Conservation (phyloP, 1,139 yeast genomes). For the Protomyces inundatus region DNA sequence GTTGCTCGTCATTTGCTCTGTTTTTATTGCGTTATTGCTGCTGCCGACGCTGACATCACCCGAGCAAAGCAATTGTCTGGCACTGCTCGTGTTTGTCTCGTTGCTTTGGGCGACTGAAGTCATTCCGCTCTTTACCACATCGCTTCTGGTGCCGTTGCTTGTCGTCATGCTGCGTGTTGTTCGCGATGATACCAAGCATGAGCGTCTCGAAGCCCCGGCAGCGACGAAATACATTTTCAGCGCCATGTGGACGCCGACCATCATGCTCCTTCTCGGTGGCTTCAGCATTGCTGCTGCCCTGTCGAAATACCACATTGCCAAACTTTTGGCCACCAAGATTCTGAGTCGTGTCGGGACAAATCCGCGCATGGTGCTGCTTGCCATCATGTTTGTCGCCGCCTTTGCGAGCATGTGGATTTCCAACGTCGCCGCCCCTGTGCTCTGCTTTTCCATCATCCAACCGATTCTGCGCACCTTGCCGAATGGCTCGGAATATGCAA, state of each 20-base stretch:
- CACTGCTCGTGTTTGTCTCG: conserved; percentile 72
- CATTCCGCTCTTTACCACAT: conserved; percentile 79
- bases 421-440: conserved; percentile 92
- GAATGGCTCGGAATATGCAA: conserved; percentile 67
- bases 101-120: conserved; percentile 92
- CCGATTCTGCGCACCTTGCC: conserved; percentile 81
- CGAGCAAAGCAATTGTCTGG: conserved; percentile 72
- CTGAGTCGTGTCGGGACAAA: conserved; percentile 78
- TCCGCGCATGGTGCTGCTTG: conserved; percentile 67
- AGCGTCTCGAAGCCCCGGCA: conserved; percentile 54
- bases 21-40: conserved; percentile 48
- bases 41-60: conserved; percentile 53
- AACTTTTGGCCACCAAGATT: conserved; percentile 72
- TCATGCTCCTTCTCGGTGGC: conserved; percentile 83
- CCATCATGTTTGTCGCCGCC: conserved; percentile 79
- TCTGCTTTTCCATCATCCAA: conserved; percentile 82
- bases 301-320: conserved; percentile 84
- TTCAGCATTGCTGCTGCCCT: conserved; percentile 91
- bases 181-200: conserved; percentile 50
- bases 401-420: conserved; percentile 93
- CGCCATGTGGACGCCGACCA: conserved; percentile 92
- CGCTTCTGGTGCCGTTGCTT: conserved; percentile 72
- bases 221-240: conserved; percentile 74
- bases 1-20: conserved; percentile 46
- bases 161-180: conserved; percentile 69